phyloP scores from a whole-genome alignment of 2,329 filamentous ascomycete genomes.

The Delphinella strobiligena region DNA sequence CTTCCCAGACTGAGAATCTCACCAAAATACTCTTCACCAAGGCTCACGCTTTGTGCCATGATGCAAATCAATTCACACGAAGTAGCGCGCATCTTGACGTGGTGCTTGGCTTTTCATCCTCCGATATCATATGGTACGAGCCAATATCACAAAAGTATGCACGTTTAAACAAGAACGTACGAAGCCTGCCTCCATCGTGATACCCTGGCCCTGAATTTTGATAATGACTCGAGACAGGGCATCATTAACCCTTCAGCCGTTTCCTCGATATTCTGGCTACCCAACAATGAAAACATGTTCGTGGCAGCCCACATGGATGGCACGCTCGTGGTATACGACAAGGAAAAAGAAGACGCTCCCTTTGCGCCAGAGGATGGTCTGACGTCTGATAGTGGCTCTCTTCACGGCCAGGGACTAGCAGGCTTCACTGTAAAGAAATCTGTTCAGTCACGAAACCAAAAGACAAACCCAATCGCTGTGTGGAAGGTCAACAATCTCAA shows the following conservation, averaged over 20 bases:
- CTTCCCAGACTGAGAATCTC: constrained; percentile 63
- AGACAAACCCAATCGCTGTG: constrained; percentile 77
- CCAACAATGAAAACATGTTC: constrained; percentile 86
- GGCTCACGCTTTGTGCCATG: constrained; percentile 87
- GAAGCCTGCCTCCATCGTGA: constrained; percentile 13
- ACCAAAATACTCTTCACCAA: constrained; percentile 97
- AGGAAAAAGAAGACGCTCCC: constrained; percentile 81
- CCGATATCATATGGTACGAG: constrained; percentile 98
- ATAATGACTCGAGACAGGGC: constrained; percentile 42
- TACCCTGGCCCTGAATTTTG: neutral
- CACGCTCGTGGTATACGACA: constrained; percentile 85
- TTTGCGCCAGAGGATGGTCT: constrained; percentile 56
- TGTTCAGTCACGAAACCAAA: constrained; percentile 86
- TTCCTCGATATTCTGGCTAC: constrained; percentile 83
- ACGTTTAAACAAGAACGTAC: constrained; percentile 85
- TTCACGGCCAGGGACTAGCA: constrained; percentile 17
- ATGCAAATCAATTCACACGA: constrained; percentile 78
- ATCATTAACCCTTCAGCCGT: constrained; percentile 79
- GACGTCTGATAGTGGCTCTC: constrained; percentile 17
- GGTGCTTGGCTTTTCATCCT: constrained; percentile 89
- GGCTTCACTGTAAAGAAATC: constrained; percentile 72
- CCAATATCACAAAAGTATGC: constrained; percentile 93
- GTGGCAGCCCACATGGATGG: constrained; percentile 88
- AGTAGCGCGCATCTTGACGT: constrained; percentile 71
- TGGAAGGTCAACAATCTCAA: constrained; percentile 90